A percentile compares a stretch with the other conserved stretches of the same genome.
phyloP scores from a whole-genome alignment of 148 eudicot genomes.

The Camellia sinensis region DNA sequence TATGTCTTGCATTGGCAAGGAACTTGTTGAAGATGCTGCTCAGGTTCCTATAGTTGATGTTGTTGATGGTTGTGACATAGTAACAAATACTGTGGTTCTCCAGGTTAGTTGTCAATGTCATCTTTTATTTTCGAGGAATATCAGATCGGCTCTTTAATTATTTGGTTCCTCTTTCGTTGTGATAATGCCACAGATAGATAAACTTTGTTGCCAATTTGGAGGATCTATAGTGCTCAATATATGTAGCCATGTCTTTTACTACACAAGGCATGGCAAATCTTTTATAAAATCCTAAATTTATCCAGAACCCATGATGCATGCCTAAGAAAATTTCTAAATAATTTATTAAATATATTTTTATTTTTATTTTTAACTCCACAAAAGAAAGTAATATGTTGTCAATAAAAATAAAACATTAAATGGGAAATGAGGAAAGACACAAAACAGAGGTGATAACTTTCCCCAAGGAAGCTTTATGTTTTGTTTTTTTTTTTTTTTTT shows the following conservation, averaged over 20 bases:
- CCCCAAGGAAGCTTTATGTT: too few relatives aligned
- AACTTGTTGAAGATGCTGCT: slow-evolving; percentile 80
- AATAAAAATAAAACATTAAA: too few relatives aligned
- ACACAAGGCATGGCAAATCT: not conserved
- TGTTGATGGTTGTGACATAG: slow-evolving; percentile 58
- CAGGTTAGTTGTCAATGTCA: slow-evolving; percentile 48
- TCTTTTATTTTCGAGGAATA: not conserved
- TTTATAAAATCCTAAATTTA: not conserved
- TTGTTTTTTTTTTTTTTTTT: too few relatives aligned
- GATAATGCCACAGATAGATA: not conserved
- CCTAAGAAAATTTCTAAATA: not conserved
- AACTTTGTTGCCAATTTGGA: not conserved
- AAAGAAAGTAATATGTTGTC: not conserved
- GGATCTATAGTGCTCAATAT: too few relatives aligned
- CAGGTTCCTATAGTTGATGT: slow-evolving; percentile 81
- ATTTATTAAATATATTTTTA: not conserved
- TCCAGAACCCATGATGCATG: not conserved
- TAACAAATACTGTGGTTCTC: slow-evolving; percentile 70
- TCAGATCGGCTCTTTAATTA: not conserved
- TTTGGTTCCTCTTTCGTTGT: not conserved
- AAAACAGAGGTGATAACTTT: too few relatives aligned
- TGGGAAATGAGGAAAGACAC: too few relatives aligned
- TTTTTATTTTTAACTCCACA: too few relatives aligned
- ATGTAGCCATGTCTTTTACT: not conserved
- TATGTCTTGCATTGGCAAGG: slow-evolving; percentile 89